Percentiles rank a stretch among this genome's conserved stretches.
Evolutionary conservation across 108 stramenopile species (phyloP).

Genomic region (Conticribra weissflogii): DNA sequence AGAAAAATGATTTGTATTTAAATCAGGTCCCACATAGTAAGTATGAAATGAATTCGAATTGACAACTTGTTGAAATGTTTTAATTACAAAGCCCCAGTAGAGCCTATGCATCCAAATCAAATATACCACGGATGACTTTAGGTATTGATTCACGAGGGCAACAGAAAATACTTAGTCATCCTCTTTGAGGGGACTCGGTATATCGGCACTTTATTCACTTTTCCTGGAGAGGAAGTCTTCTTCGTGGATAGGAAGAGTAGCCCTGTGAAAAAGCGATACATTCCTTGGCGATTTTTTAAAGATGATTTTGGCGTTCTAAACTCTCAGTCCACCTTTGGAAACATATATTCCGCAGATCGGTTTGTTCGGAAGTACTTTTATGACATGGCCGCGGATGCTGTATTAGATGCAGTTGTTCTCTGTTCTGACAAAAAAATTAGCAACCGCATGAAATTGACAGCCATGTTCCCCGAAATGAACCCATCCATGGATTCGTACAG

Average conservation of each 20-base stretch:
- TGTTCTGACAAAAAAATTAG: constrained; percentile 69
- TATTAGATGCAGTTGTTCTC: constrained; percentile 66
- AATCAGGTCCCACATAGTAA: constrained; percentile 88
- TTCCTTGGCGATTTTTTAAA: background rate
- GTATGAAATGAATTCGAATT: constrained; percentile 17
- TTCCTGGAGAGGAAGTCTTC: constrained; percentile 27
- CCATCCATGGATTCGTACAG: constrained; percentile 86
- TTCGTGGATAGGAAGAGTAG: constrained; percentile 48
- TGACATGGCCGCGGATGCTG: constrained; percentile 72
- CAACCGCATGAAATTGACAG: constrained; percentile 79
- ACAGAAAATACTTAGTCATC: constrained; percentile 5
- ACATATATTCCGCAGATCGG: constrained; percentile 59
- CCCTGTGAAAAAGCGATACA: constrained; percentile 59
- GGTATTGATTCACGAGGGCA: constrained; percentile 33
- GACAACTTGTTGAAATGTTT: background rate
- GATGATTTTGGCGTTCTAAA: background rate
- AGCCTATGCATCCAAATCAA: constrained; percentile 32
- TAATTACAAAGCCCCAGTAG: constrained; percentile 38
- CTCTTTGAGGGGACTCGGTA: constrained; percentile 6
- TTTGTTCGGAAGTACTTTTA: constrained; percentile 87
- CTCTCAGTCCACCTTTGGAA: too few species aligned
- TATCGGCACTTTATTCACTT: constrained; percentile 60
- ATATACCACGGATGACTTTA: constrained; percentile 22
- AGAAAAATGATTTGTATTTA: constrained; percentile 75
- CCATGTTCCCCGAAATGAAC: constrained; percentile 89